phyloP scores from a whole-genome alignment of 2,329 filamentous ascomycete genomes.

The Pseudopyrenochaeta lycopersici region DNA sequence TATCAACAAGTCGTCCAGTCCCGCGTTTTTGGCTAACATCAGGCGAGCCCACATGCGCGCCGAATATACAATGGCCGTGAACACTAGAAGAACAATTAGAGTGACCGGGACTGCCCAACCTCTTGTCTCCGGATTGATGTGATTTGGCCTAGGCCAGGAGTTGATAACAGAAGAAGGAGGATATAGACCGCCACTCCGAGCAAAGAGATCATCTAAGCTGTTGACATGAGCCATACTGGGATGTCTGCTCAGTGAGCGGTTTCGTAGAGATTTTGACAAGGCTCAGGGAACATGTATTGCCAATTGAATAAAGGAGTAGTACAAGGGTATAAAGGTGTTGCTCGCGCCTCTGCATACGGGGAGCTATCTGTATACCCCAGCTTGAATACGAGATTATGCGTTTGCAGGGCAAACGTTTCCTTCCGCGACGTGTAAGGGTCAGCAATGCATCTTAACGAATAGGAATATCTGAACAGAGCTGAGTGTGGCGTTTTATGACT shows the following conservation, averaged over 20 bases:
- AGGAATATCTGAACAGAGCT: background rate
- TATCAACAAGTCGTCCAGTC: slow-evolving; percentile 56
- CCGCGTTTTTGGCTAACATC: slow-evolving; percentile 54
- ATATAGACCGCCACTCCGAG: slow-evolving; percentile 21
- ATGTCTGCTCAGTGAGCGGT: background rate
- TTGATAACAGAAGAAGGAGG: slow-evolving; percentile 49
- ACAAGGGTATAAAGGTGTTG: background rate
- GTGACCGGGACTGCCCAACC: slow-evolving; percentile 53
- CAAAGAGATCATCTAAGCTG: slow-evolving; percentile 9
- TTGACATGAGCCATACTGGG: slow-evolving; percentile 4
- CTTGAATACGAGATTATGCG: background rate
- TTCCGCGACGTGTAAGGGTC: background rate
- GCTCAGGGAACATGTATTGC: background rate
- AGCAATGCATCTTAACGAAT: background rate
- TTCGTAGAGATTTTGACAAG: background rate
- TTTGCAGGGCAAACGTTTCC: background rate
- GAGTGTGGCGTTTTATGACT: background rate
- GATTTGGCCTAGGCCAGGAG: slow-evolving; percentile 58
- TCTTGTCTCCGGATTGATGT: slow-evolving; percentile 54
- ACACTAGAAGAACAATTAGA: slow-evolving; percentile 46
- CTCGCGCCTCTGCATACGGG: background rate
- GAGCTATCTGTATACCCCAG: background rate
- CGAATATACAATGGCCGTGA: slow-evolving; percentile 49
- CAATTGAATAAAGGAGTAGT: background rate
- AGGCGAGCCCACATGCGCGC: slow-evolving; percentile 56